A percentile compares a stretch with the other conserved stretches of the same genome.
Evolutionary conservation across 164 flowering plant genomes (phyloP).

Genomic region (Magnolia kwangsiensis): DNA sequence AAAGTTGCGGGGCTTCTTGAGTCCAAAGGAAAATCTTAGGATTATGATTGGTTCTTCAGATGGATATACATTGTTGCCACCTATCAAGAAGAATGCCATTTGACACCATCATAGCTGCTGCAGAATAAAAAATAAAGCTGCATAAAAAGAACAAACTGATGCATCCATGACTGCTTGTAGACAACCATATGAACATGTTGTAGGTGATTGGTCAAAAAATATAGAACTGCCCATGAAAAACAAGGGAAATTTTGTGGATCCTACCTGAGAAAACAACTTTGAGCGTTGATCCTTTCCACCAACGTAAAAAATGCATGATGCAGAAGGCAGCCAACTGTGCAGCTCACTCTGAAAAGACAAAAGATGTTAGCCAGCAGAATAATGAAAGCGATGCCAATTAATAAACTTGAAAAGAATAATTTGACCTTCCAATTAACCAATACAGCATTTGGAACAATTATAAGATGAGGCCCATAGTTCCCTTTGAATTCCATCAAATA

Average conservation of each 20-base stretch:
- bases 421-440: conserved; percentile 98
- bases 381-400: neutral
- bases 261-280: conserved; percentile 92
- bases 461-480: conserved; percentile 99
- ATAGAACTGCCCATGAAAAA: neutral
- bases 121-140: neutral
- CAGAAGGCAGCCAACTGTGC: conserved; percentile 90
- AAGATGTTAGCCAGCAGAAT: neutral
- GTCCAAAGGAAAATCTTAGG: no score
- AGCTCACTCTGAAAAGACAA: conserved; percentile 78
- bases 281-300: conserved; percentile 90
- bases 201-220: neutral
- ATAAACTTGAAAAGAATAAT: neutral
- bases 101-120: neutral
- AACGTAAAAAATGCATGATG: conserved; percentile 90
- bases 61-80: no score
- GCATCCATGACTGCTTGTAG: neutral
- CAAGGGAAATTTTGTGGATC: neutral
- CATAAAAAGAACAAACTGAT: neutral
- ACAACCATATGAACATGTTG: neutral
- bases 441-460: conserved; percentile 99
- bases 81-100: neutral
- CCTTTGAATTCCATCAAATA: conserved; percentile 98
- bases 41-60: no score
- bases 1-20: neutral